Base-by-base conservation (phyloP, 495 filamentous ascomycete genomes). In the Entonaema liquescens region DNA sequence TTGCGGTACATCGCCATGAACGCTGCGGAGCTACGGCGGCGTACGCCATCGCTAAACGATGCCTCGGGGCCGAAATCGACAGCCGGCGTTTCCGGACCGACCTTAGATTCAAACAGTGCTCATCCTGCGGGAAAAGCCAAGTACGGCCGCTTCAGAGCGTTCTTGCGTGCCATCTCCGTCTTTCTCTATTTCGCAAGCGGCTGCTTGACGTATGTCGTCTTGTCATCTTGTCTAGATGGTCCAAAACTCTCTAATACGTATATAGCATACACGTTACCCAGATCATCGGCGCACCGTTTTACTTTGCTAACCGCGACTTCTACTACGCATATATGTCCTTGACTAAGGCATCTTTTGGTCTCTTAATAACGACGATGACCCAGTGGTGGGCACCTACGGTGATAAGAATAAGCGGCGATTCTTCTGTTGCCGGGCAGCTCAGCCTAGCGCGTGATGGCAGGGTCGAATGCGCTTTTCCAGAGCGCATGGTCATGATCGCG, bases 241-340 rank as follows among this genome's bases (percentile, higher is more conserved):
- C 21, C 33, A 33, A 4, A 31, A 26, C 40, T 52, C 59, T 66
- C 65, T 73, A 17, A 73, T 54, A 47, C 17, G 23, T 36, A 23
- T 52, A n/a, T 71, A 89, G 90, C 28, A 88, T 93, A 73, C 81
- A 87, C 68, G 59, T 80, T 17, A 87, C 88, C 23, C 91, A 95
- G 76, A 81, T 92, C 56, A 68, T 94, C 63, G 91, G 91, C 40
- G 80, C 85, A 0, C 90, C 89, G 38, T 80, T 94, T 15, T 94
- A 94, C 74, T 87, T 87, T 71, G 77, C 92, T 67, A 88, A 86
- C 75, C 87, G 86, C 71, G 87, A 91, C 36, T 80, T 87, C 40
- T 95, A 91, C 82, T 90, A 94, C 76, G 84, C 89, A 49, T 93
- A 89, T 78, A 94, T 94, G 87, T 86, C 91, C 31, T 73, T 92